Evolutionary conservation across 2,329 filamentous ascomycete species (phyloP).

Genomic region (Penicillium aurantiogriseum): DNA sequence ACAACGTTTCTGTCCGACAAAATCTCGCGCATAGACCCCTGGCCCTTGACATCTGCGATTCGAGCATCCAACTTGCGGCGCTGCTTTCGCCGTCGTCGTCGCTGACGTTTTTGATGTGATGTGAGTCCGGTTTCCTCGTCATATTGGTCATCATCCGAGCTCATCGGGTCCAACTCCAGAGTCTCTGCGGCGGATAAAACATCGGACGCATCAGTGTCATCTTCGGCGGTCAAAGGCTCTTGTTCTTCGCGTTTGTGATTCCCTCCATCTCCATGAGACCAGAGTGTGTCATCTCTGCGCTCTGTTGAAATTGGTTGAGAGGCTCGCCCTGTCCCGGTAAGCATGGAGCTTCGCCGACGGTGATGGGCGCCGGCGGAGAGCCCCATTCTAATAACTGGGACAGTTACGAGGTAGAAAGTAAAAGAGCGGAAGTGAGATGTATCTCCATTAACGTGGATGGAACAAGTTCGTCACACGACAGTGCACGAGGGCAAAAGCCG

Average conservation of each 20-base stretch:
- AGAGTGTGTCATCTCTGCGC: constrained; percentile 33
- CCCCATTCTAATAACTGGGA: constrained; percentile 30
- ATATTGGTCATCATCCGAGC: constrained; percentile 73
- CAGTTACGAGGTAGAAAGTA: constrained; percentile 12
- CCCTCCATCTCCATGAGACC: constrained; percentile 24
- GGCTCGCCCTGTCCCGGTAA: constrained; percentile 51
- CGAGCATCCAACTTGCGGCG: constrained; percentile 70
- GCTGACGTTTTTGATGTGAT: constrained; percentile 63
- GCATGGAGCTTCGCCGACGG: constrained; percentile 40
- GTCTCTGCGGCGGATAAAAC: constrained; percentile 46
- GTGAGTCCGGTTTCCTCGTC: constrained; percentile 91
- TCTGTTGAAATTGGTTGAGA: constrained; percentile 39
- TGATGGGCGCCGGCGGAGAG: constrained; percentile 37
- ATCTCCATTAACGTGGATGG: constrained; percentile 21
- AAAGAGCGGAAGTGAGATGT: constrained; percentile 10
- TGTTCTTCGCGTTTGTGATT: constrained; percentile 35
- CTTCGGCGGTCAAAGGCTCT: constrained; percentile 30
- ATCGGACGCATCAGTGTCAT: constrained; percentile 41
- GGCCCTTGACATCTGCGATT: constrained; percentile 60
- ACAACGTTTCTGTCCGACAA: constrained; percentile 73
- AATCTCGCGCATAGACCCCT: constrained; percentile 60
- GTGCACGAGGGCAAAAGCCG: constrained; percentile 6
- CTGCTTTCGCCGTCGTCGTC: constrained; percentile 65
- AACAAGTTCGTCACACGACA: constrained; percentile 16
- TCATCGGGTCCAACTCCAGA: constrained; percentile 57